These are phyloP conservation scores for Cercophora samala DNA, from an alignment of 495 filamentous ascomycete genomes.

Conservation along the genomic window DNA sequence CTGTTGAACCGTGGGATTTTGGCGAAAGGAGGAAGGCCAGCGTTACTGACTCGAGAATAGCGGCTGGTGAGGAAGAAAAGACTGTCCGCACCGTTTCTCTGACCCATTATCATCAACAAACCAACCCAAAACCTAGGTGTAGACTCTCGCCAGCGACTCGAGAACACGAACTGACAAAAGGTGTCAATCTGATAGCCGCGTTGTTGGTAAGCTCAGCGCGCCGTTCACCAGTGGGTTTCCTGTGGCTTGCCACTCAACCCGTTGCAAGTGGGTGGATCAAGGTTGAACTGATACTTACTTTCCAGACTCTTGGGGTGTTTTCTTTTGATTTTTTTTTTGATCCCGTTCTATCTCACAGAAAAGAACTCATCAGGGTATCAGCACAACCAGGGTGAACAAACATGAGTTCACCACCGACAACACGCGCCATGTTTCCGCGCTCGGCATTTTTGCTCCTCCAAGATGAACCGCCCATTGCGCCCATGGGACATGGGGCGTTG, in stretches of 20 bases:
- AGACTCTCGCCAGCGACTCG: too few relatives aligned
- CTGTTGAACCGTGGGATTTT: background rate
- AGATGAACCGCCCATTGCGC: slow-evolving; percentile 36
- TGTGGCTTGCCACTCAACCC: background rate
- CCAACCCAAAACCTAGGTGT: background rate
- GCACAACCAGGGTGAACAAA: background rate
- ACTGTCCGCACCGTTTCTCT: background rate
- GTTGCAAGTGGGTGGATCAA: background rate
- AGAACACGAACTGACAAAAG: background rate
- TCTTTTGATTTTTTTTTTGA: background rate
- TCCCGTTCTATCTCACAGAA: background rate
- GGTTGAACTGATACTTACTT: background rate
- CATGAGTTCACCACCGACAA: slow-evolving; percentile 24
- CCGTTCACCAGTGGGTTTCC: background rate
- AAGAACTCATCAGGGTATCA: background rate
- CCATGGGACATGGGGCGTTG: slow-evolving; percentile 32
- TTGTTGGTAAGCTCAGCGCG: background rate
- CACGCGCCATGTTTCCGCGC: slow-evolving; percentile 22
- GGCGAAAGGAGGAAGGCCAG: background rate
- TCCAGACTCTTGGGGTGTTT: too few relatives aligned
- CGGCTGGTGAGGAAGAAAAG: background rate
- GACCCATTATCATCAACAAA: background rate
- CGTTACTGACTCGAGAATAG: background rate
- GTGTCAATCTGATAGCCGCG: background rate
- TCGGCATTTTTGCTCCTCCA: slow-evolving; percentile 32